Base-by-base conservation (phyloP, 192 early-diverging fungal genomes). In the Linderina pennispora region DNA sequence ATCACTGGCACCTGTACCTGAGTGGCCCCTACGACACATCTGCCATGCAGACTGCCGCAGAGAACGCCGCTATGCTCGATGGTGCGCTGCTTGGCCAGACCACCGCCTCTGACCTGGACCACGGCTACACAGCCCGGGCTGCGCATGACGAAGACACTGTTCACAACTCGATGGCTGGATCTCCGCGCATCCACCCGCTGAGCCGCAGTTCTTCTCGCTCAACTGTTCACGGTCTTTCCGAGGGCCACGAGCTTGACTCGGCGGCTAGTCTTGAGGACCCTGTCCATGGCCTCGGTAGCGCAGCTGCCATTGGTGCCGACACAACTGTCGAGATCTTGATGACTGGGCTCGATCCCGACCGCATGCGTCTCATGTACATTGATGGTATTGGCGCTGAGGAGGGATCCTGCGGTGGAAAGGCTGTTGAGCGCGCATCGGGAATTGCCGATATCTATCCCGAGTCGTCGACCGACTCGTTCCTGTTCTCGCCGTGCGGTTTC, bases 401-500 rank as follows among this genome's bases (percentile, higher is more conserved):
- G 20, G 84, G 85, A 21, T 81, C 77, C 4, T 42, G 65, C 21
- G 84, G 85, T 32, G 85, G 86, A 43, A 55, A 62, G 50, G 69
- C 83, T 42, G 75, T 87, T 8, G 85, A 87, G 76, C 62, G 76
- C 46, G 75, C 77, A 18, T 87, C 93, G 4, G 91, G 94, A 0
- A 85, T 99, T 34, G 62, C 76, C 24, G 64, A 69, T 19, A 74
- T 99, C 23, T 95, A 92, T 54, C 92, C 96, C 1, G 58, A 72
- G 33, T 82, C 90, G 4, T 55, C 77, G 23, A 74, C 90, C 44
- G 92, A 99, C 73, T 90, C 94, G 26, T 95, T 74, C 55, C 53
- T 95, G 39, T 99, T 97, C 64, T 81, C 90, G 46, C 96, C 96
- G 7, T 99, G 96, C 55, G 96, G 96, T 0, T 99, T 94, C 58